A percentile compares a stretch with the other conserved stretches of the same genome.
Evolutionary conservation across 139 green algal genomes (phyloP).

Genomic region (Marvania coccoides): DNA sequence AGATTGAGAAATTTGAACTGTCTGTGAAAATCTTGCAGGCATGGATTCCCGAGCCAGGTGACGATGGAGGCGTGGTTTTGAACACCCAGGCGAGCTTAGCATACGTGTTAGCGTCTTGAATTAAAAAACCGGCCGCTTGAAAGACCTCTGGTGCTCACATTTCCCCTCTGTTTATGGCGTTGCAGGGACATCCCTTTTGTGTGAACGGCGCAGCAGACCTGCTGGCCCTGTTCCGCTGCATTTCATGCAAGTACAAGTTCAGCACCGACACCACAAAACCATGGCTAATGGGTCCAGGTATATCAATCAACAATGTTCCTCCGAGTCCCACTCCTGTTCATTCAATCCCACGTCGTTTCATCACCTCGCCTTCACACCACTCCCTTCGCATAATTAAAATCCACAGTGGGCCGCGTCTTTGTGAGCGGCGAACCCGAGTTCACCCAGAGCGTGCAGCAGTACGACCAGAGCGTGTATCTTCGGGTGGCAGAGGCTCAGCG

Average conservation of each 20-base stretch:
- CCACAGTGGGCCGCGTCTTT: constrained; percentile 36
- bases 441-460: constrained; percentile 65
- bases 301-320: background rate
- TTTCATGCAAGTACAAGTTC: constrained; percentile 80
- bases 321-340: background rate
- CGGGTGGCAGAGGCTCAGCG: constrained; percentile 70
- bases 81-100: constrained; percentile 21
- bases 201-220: constrained; percentile 68
- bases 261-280: constrained; percentile 55
- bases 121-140: too few species aligned
- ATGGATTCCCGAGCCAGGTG: constrained; percentile 26
- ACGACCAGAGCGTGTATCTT: constrained; percentile 70
- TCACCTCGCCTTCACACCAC: background rate
- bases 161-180: background rate
- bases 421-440: constrained; percentile 65
- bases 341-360: background rate
- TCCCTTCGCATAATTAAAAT: too few species aligned
- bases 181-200: constrained; percentile 69
- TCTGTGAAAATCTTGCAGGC: constrained; percentile 18
- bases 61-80: constrained; percentile 22
- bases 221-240: constrained; percentile 77
- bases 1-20: background rate
- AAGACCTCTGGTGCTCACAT: too few species aligned
- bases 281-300: constrained; percentile 53
- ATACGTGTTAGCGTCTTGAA: too few species aligned